phyloP scores from a whole-genome alignment of 2,329 filamentous ascomycete species.

The Chrysoporthe puriensis region DNA sequence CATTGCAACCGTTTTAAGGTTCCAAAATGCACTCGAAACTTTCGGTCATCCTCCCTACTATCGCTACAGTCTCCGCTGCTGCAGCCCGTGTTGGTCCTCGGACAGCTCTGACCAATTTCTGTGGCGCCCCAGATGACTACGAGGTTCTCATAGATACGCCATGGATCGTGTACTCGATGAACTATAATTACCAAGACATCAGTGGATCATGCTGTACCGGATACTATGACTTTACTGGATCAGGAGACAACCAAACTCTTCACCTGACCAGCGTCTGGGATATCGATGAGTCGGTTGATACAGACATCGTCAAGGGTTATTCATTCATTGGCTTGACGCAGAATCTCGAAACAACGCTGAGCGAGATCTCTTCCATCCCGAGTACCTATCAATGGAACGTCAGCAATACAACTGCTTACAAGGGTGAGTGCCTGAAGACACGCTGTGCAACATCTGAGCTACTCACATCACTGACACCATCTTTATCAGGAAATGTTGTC shows the following conservation, averaged over 20 bases:
- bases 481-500: conserved; percentile 42
- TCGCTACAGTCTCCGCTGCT: conserved; percentile 14
- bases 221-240: conserved; percentile 41
- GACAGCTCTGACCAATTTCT: conserved; percentile 27
- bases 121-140: conserved; percentile 35
- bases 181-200: conserved; percentile 45
- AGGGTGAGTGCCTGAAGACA: conserved; percentile 30
- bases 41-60: conserved; percentile 12
- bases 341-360: conserved; percentile 44
- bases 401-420: conserved; percentile 45
- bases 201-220: conserved; percentile 45
- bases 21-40: conserved; percentile 22
- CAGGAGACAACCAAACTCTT: conserved; percentile 37
- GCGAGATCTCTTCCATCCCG: conserved; percentile 44
- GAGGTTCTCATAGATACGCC: conserved; percentile 42
- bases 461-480: not conserved
- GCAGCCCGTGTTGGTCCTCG: not conserved
- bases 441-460: no score
- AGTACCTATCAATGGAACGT: conserved; percentile 45
- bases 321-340: conserved; percentile 48
- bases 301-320: conserved; percentile 47
- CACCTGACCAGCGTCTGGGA: conserved; percentile 44
- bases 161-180: conserved; percentile 51
- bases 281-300: conserved; percentile 41
- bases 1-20: not conserved